Evolutionary conservation across 257 asterid species (phyloP).

Genomic region (Przewalskia tangutica): DNA sequence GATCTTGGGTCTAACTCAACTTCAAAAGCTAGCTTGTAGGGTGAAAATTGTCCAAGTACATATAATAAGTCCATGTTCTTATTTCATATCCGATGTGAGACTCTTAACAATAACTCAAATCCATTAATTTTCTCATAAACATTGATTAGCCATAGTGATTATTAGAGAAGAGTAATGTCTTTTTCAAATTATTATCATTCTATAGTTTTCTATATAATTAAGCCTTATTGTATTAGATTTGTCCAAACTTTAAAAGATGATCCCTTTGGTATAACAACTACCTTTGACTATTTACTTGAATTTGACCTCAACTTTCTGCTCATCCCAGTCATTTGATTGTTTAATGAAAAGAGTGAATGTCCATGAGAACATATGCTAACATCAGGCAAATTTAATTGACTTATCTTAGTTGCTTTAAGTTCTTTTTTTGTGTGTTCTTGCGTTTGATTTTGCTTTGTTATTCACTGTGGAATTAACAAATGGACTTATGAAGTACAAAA

Average conservation of each 20-base stretch:
- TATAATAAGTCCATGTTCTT: too few relatives aligned
- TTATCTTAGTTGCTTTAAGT: too few relatives aligned
- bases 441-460: too few relatives aligned
- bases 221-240: background rate
- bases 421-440: too few relatives aligned
- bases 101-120: too few relatives aligned
- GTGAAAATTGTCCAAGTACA: too few relatives aligned
- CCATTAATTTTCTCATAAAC: constrained; percentile 14
- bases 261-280: background rate
- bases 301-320: background rate
- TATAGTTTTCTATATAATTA: background rate
- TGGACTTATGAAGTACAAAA: too few relatives aligned
- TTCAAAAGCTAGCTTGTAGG: too few relatives aligned
- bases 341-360: background rate
- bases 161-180: background rate
- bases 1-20: too few relatives aligned
- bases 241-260: background rate
- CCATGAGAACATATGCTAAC: background rate
- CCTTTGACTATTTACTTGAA: background rate
- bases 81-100: too few relatives aligned
- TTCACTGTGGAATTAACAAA: too few relatives aligned
- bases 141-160: background rate
- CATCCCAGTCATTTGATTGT: background rate
- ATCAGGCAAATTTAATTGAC: background rate
- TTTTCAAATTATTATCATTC: background rate